Percentiles rank a stretch among this genome's conserved stretches.
These are phyloP conservation scores for Colletotrichum graminicola DNA, from an alignment of 2,329 filamentous ascomycete species.

Conservation along the genomic window DNA sequence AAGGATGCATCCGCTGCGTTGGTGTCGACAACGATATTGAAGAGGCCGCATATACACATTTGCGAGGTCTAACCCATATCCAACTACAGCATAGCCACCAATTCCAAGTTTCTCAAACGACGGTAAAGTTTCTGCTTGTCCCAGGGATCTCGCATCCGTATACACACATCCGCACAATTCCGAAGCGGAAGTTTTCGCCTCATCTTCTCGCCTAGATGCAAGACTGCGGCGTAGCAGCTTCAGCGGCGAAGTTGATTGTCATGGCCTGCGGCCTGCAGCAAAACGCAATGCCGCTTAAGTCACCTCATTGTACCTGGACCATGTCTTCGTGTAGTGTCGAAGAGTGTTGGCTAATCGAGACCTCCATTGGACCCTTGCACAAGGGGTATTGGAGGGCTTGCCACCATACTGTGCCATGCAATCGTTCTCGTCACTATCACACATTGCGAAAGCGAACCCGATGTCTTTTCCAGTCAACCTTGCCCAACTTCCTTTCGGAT, in stretches of 20 bases:
- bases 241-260: neutral
- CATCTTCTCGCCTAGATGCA: neutral
- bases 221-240: constrained; percentile 9
- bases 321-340: neutral
- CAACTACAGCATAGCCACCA: neutral
- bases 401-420: neutral
- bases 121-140: constrained; percentile 12
- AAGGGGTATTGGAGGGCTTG: neutral
- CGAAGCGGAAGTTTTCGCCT: neutral
- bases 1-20: neutral
- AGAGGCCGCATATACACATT: neutral
- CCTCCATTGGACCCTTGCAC: neutral
- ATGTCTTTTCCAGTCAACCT: neutral
- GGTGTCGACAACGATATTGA: neutral
- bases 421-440: neutral
- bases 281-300: constrained; percentile 18
- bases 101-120: constrained; percentile 2
- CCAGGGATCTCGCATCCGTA: neutral
- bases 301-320: neutral
- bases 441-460: neutral
- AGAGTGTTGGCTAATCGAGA: neutral
- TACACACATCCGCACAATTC: neutral
- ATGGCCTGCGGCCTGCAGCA: neutral
- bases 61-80: constrained; percentile 9
- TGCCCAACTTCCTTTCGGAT: neutral